phyloP scores from a whole-genome alignment of 1,139 yeast species.

The Diutina mesorugosa region DNA sequence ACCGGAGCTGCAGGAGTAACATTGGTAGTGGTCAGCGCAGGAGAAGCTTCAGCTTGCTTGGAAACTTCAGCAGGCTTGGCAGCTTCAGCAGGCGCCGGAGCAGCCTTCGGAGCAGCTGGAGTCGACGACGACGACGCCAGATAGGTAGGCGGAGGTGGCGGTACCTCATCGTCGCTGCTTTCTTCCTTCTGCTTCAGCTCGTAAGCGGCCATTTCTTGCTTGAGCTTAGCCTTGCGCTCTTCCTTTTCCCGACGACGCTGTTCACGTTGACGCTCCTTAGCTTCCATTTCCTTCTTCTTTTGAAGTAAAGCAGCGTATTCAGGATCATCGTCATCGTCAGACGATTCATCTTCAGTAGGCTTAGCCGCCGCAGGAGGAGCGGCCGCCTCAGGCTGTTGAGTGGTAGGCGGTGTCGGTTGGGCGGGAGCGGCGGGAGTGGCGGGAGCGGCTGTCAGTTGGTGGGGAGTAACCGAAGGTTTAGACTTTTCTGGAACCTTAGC shows the following conservation, averaged over 20 bases:
- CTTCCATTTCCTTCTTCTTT: constrained; percentile 37
- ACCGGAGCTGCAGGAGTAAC: neutral
- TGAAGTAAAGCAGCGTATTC: constrained; percentile 33
- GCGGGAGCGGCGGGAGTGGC: neutral
- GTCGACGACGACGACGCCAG: neutral
- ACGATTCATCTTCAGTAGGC: constrained; percentile 1
- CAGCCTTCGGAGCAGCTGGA: constrained; percentile 4
- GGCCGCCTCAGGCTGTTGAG: neutral
- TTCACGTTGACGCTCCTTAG: constrained; percentile 32
- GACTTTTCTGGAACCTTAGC: neutral
- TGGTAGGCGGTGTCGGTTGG: neutral
- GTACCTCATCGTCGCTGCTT: constrained; percentile 18
- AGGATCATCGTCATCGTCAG: constrained; percentile 30
- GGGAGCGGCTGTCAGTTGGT: neutral
- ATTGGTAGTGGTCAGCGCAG: neutral
- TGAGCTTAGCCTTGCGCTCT: constrained; percentile 44
- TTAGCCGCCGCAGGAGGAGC: neutral
- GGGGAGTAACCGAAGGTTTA: neutral
- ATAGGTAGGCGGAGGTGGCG: constrained; percentile 8
- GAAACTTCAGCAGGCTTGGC: constrained; percentile 7
- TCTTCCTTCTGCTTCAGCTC: constrained; percentile 27
- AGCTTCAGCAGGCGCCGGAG: constrained; percentile 5
- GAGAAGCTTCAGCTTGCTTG: constrained; percentile 5
- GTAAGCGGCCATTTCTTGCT: constrained; percentile 42
- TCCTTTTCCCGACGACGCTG: constrained; percentile 41